Base-by-base conservation (phyloP, 768 basidiomycete genomes). In the Lentinula sp. region DNA sequence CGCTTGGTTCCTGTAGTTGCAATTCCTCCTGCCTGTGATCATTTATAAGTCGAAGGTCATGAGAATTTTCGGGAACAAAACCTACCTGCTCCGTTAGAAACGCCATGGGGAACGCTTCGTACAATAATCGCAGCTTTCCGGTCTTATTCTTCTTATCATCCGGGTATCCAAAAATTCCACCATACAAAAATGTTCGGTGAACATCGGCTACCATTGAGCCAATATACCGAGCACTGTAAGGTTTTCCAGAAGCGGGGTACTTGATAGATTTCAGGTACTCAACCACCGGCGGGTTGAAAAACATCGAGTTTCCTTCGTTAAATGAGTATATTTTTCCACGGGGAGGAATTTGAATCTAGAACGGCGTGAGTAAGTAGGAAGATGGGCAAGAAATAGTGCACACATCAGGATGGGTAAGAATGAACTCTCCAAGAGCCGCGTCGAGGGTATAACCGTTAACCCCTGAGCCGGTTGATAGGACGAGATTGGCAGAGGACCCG, bases 201-300 rank as follows among this genome's bases (percentile, higher is more conserved):
- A 98, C 96, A 74, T 99, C 96, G 56, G 96, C 95, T 39, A 98
- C 97, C 97, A 99, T 99, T 63, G 93, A 95, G 31, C 97, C 97
- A 71, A 98, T 97, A 75, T 99, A 88, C 63, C 94, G 85, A 64
- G 91, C 87, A 64, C 89, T 93, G 70, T 97, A 96, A 9, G 96
- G 95, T 73, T 88, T 94, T 37, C 85, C 86, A 53, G 83, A 73
- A 49, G 84, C 71, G 1, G 96, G 95, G 72, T 83, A 94, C 75
- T 99, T 96, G 83, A 96, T 92, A 64, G 89, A 91, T 64, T 91
- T 86, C 62, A 96, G 83, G 75, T 96, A 96, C 46, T 85, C 84
- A 54, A 75, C 76, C 52, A 92, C 90, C 16, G 91, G 94, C 51
- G 83, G 74, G 73, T 95, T 78, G 80, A 97, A 98, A 77, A 95